A percentile compares a stretch with the other conserved stretches of the same genome.
Conservation (phyloP, 768 basidiomycete species). For the Cystofilobasidium ferigula region DNA sequence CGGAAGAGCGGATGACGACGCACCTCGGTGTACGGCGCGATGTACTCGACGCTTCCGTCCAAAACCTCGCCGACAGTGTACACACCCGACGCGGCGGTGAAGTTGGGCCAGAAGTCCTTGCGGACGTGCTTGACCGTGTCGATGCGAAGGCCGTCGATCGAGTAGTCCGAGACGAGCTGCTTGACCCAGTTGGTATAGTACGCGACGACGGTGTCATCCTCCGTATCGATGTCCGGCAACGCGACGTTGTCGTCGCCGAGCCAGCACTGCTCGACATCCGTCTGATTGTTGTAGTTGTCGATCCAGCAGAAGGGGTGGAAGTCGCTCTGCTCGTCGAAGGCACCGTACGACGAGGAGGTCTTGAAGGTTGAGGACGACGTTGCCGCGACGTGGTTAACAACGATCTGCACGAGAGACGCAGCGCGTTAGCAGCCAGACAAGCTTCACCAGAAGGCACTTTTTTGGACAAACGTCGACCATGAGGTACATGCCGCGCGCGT, state of each 20-base stretch:
- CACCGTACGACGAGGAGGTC: conserved; percentile 34
- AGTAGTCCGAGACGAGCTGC: conserved; percentile 56
- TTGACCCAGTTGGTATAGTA: conserved; percentile 61
- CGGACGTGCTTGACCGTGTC: conserved; percentile 59
- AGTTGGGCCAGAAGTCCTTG: conserved; percentile 62
- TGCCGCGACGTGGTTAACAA: conserved; percentile 74
- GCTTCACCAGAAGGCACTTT: conserved; percentile 37
- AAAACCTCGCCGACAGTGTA: conserved; percentile 76
- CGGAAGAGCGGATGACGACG: too few relatives aligned
- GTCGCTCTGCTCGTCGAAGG: not conserved
- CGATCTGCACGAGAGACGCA: conserved; percentile 29
- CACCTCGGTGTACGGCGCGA: conserved; percentile 19
- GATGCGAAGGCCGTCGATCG: conserved; percentile 71
- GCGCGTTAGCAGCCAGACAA: conserved; percentile 44
- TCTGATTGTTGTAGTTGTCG: conserved; percentile 48
- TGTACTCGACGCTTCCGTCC: conserved; percentile 27
- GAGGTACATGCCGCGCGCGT: conserved; percentile 37
- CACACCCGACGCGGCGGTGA: conserved; percentile 60
- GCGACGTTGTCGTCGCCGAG: conserved; percentile 44
- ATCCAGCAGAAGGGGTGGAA: conserved; percentile 73
- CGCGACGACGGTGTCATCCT: conserved; percentile 52
- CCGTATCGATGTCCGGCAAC: conserved; percentile 62
- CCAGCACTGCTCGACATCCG: conserved; percentile 56
- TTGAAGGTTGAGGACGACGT: conserved; percentile 51
- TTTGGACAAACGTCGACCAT: conserved; percentile 36